A percentile compares a stretch with the other conserved stretches of the same genome.
Evolutionary conservation across 345 rosid genomes (phyloP).

Genomic region (Salix viminalis): DNA sequence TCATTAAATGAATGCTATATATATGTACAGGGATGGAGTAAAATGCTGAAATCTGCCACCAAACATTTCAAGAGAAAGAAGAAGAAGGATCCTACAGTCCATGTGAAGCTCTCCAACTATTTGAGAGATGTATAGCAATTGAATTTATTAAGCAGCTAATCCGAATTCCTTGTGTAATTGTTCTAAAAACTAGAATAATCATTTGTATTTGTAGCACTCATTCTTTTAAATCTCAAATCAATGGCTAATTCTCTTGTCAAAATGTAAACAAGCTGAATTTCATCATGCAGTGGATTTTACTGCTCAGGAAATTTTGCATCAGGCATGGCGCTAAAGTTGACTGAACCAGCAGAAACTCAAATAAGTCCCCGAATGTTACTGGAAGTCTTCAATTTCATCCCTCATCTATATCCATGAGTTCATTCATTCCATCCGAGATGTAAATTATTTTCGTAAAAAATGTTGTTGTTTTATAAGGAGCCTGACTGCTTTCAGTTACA

Average conservation of each 20-base stretch:
- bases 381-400: no score
- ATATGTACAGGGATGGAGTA: conserved; percentile 66
- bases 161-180: background rate
- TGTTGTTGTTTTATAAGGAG: no score
- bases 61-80: conserved; percentile 68
- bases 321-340: background rate
- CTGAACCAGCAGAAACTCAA: background rate
- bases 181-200: background rate
- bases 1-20: background rate
- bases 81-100: conserved; percentile 30
- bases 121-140: conserved; percentile 13
- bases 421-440: no score
- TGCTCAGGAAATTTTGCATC: background rate
- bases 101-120: conserved; percentile 40
- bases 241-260: background rate
- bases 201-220: background rate
- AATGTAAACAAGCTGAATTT: background rate
- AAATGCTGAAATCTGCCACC: conserved; percentile 64
- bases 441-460: no score
- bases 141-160: background rate
- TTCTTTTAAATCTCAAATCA: background rate
- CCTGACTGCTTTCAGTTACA: no score
- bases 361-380: no score
- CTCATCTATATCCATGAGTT: no score
- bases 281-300: background rate